Percentiles rank a stretch among this genome's conserved stretches.
Conservation (phyloP, 2,329 filamentous ascomycete genomes). For the Aspergillus carbonarius region DNA sequence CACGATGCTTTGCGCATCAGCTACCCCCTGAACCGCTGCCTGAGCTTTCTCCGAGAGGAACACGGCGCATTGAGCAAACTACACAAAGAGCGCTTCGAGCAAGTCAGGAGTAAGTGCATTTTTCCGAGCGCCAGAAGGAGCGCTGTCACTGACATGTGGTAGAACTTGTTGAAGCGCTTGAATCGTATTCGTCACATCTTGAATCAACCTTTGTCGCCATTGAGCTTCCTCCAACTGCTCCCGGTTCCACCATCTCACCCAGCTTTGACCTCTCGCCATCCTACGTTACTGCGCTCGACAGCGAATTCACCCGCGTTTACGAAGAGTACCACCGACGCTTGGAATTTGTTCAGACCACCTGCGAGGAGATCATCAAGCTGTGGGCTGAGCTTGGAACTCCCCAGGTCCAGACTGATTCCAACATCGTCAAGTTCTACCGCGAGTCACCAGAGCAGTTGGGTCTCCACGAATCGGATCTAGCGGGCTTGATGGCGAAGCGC, state of each 20-base stretch:
- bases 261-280: conserved; percentile 89
- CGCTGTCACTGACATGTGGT: conserved; percentile 24
- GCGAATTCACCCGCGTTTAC: conserved; percentile 91
- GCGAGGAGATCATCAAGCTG: conserved; percentile 84
- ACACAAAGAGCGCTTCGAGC: conserved; percentile 88
- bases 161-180: conserved; percentile 91
- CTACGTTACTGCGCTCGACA: conserved; percentile 83
- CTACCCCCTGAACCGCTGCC: conserved; percentile 76
- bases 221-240: conserved; percentile 76
- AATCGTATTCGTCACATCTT: conserved; percentile 95
- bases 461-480: conserved; percentile 81
- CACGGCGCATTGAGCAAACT: conserved; percentile 75
- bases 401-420: conserved; percentile 83
- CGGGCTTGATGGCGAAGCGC: conserved; percentile 67
- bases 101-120: conserved; percentile 78
- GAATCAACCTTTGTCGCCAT: conserved; percentile 85
- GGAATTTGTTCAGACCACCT: conserved; percentile 68
- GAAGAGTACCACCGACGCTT: conserved; percentile 91
- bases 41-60: conserved; percentile 81
- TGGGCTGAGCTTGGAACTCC: conserved; percentile 96
- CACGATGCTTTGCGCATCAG: conserved; percentile 72
- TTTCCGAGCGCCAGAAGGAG: background rate
- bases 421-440: conserved; percentile 84
- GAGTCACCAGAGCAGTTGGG: conserved; percentile 93
- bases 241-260: conserved; percentile 72